A percentile compares a stretch with the other conserved stretches of the same genome.
Evolutionary conservation across 371 early-diverging fungal species (phyloP).

Genomic region (Lichtheimia corymbifera): DNA sequence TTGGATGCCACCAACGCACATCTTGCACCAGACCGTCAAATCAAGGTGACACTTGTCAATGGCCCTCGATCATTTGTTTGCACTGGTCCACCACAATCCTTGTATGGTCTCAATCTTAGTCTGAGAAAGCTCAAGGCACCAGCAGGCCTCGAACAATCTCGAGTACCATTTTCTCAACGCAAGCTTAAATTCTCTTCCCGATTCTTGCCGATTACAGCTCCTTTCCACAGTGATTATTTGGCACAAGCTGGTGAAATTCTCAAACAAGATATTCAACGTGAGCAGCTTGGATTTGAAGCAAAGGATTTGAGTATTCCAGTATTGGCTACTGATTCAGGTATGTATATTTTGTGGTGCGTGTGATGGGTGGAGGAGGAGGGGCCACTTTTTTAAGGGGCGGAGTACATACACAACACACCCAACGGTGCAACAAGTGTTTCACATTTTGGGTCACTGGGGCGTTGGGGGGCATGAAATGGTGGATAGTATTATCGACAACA

Average conservation of each 20-base stretch:
- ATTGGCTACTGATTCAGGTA: conserved; percentile 77
- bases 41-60: conserved; percentile 83
- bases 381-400: conserved; percentile 9
- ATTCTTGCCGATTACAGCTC: conserved; percentile 90
- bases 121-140: conserved; percentile 88
- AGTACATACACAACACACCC: neutral
- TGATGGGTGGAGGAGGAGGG: no score
- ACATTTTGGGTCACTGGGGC: conserved; percentile 33
- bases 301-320: conserved; percentile 72
- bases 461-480: conserved; percentile 32
- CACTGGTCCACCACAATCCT: conserved; percentile 88
- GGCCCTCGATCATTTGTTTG: conserved; percentile 86
- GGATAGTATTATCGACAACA: neutral
- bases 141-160: conserved; percentile 80
- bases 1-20: conserved; percentile 86
- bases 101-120: conserved; percentile 87
- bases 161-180: conserved; percentile 84
- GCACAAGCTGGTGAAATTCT: conserved; percentile 62
- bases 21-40: conserved; percentile 78
- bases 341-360: conserved; percentile 10
- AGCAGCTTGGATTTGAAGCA: conserved; percentile 59
- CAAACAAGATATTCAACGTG: conserved; percentile 62
- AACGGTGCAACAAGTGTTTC: conserved; percentile 3
- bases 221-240: conserved; percentile 87
- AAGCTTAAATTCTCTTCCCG: conserved; percentile 85